Base-by-base conservation (phyloP, 768 basidiomycete genomes). In the Tylopilus vinaceipallidus region DNA sequence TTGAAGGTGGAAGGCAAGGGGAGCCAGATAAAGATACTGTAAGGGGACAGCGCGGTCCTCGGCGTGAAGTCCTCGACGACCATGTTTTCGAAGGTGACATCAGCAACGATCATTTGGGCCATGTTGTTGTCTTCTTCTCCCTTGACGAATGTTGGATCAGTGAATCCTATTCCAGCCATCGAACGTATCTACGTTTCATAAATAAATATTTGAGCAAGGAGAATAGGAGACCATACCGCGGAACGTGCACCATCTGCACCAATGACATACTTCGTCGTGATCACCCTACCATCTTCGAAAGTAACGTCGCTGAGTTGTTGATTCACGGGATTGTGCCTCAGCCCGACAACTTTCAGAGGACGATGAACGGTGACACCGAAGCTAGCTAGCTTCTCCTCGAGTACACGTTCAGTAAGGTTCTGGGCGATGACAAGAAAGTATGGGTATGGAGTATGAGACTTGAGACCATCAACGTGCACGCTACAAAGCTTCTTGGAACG, bases 241-340 rank as follows among this genome's bases (percentile, higher is more conserved):
- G n/a, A n/a, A n/a, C n/a, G n/a, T n/a, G n/a, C n/a, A n/a, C n/a
- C n/a, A n/a, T n/a, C n/a, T n/a, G n/a, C n/a, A n/a, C n/a, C n/a
- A n/a, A n/a, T n/a, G n/a, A n/a, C 80, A 79, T 78, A 79, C 29
- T 69, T 71, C 13, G 79, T 61, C 4, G 61, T 69, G 33, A 81
- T 69, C 11, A 64, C 58, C 30, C 69, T 69, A 3, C 79, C 79
- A 39, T 71, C 68, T 26, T 79, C 76, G 53, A 82, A 79, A 0
- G 60, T 55, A n/a, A 76, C 77, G 13, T 76, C 69, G 6, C 59
- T 68, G 13, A 73, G 22, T 10, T 59, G 60, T 12, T 45, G 10
- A 27, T 72, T 62, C n/a, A 55, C 51, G 8, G 53, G 45, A 37
- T 66, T 71, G 7, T 55, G 53, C 45, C 60, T 65, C 47, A 80